Conservation (phyloP, 805 yeast genomes). For the Torulaspora indica region DNA sequence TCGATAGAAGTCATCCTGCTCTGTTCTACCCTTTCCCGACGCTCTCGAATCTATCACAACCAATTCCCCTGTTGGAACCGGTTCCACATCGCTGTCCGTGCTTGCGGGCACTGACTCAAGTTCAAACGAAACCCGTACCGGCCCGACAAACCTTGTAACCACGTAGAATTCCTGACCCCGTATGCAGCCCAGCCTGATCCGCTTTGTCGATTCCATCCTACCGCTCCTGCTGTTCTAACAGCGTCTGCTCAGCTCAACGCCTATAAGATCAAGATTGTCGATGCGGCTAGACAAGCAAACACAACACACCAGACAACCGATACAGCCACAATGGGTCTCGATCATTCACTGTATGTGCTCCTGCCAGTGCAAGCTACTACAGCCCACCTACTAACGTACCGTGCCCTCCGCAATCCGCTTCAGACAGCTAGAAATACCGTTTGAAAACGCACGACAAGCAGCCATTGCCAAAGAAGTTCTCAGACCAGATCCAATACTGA, state of each 20-base stretch:
- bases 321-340: conserved; percentile 11
- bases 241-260: not conserved
- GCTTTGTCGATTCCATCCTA: not conserved
- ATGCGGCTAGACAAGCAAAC: conserved; percentile 1
- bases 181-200: conserved; percentile 5
- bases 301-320: not conserved
- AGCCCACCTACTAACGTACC: conserved; percentile 10
- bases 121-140: conserved; percentile 12
- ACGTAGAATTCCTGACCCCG: conserved; percentile 10
- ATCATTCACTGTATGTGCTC: conserved; percentile 21
- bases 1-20: conserved; percentile 38
- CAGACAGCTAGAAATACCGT: conserved; percentile 56
- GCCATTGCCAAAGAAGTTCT: conserved; percentile 56
- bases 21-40: conserved; percentile 39
- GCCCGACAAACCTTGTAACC: conserved; percentile 10
- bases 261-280: not conserved
- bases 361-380: not conserved
- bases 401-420: too few relatives aligned
- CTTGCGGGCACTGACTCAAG: conserved; percentile 3
- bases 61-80: conserved; percentile 11
- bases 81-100: not conserved
- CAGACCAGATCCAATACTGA: conserved; percentile 76
- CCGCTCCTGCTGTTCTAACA: not conserved
- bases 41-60: conserved; percentile 36
- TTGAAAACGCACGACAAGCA: conserved; percentile 56